Base-by-base conservation (phyloP, 2,329 filamentous ascomycete genomes). In the Neurospora crassa region DNA sequence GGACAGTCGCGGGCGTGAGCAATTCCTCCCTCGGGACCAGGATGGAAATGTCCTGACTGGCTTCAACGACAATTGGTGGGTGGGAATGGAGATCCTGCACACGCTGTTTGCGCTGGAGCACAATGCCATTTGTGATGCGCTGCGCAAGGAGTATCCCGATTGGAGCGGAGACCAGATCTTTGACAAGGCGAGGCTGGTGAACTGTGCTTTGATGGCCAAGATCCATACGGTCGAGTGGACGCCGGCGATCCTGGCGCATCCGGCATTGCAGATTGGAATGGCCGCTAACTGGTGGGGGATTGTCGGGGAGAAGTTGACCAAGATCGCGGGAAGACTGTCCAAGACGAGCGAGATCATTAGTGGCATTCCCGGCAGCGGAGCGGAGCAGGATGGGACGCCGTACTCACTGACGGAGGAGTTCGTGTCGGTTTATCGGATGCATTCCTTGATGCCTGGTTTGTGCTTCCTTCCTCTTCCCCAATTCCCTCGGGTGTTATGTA, bases 181-280 rank as follows among this genome's bases (percentile, higher is more conserved):
- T 69, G 82, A 84, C 74, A 83, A 80, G 37, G 83, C 82, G 1
- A 76, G 82, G 1, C 78, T 84, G 1, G 78, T 84, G 29, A 84
- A 83, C 72, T 83, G 79, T 68, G 82, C 82, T 0, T 76, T 85
- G 10, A 84, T 84, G 82, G 83, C 83, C 5, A 85, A 85, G 76
- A 84, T 85, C 59, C 83, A 85, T 72, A 84, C 83, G 0, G 79
- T 84, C 3, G 83, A 85, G 75, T 85, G 83, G 83, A 84, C 83
- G 4, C 83, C 82, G 1, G 83, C 82, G 3, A 84, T 85, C 41
- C 78, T 84, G 2, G 79, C 80, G 0, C 83, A 84, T 67, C 83
- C 83, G 29, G 78, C 78, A 0, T 77, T 84, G 1, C 71, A 84
- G 69, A 77, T 84, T n/a, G 78, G 74, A 68, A 83, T 84, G 83